phyloP scores from a whole-genome alignment of 352 stramenopile genomes.

The Phytopythium mirpurense region DNA sequence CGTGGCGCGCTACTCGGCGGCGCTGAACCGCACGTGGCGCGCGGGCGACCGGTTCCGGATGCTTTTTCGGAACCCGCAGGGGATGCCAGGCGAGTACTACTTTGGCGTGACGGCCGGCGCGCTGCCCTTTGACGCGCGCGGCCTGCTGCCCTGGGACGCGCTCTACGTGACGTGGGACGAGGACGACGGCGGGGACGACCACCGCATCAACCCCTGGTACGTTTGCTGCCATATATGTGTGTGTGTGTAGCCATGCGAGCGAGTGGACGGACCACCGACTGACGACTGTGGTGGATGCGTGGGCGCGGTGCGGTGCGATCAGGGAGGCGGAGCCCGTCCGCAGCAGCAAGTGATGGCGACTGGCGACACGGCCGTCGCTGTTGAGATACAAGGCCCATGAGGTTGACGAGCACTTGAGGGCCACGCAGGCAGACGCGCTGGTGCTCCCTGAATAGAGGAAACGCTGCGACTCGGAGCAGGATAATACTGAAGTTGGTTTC shows the following conservation, averaged over 20 bases:
- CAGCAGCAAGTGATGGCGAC: conserved; percentile 18
- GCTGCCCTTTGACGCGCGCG: conserved; percentile 48
- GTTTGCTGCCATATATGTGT: conserved; percentile 16
- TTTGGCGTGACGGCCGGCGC: conserved; percentile 57
- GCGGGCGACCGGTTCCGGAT: conserved; percentile 75
- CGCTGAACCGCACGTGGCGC: conserved; percentile 47
- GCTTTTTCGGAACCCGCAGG: conserved; percentile 68
- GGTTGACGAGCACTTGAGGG: too few species aligned
- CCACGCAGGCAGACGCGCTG: too few species aligned
- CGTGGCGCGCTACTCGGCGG: conserved; percentile 55
- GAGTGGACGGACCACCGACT: too few species aligned
- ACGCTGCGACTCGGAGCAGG: too few species aligned
- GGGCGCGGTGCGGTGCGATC: conserved; percentile 1
- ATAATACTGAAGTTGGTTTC: too few species aligned
- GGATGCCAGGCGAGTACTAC: conserved; percentile 67
- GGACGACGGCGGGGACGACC: conserved; percentile 78
- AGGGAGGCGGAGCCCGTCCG: conserved; percentile 48
- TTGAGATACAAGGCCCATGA: too few species aligned
- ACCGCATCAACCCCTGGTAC: conserved; percentile 82
- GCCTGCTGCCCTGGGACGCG: conserved; percentile 75
- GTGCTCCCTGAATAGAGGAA: too few species aligned
- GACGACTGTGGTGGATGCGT: too few species aligned
- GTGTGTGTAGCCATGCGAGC: too few species aligned
- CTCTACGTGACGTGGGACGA: conserved; percentile 81
- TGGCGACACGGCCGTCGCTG: too few species aligned